phyloP scores from a whole-genome alignment of 1,284 basidiomycete genomes.

The Apiotrichum porosum region DNA sequence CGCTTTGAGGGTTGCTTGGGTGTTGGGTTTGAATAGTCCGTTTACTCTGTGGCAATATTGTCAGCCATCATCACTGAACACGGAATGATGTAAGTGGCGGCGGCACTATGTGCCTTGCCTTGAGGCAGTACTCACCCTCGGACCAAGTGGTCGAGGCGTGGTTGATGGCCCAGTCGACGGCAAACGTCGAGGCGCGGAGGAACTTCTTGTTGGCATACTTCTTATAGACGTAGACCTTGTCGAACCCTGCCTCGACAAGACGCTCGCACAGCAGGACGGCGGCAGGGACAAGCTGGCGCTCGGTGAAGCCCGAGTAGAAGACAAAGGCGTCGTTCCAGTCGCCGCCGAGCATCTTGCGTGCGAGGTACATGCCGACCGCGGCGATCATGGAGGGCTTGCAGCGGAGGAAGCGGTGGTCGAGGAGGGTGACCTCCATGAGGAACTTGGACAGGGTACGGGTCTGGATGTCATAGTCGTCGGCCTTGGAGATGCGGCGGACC shows the following conservation, averaged over 20 bases:
- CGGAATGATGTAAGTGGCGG: no score
- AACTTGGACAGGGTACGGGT: slow-evolving; percentile 97
- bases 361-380: slow-evolving; percentile 97
- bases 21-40: not conserved
- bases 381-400: slow-evolving; percentile 92
- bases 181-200: slow-evolving; percentile 66
- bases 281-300: slow-evolving; percentile 79
- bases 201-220: slow-evolving; percentile 98
- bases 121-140: slow-evolving; percentile 2
- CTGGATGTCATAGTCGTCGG: slow-evolving; percentile 98
- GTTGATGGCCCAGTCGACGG: slow-evolving; percentile 52
- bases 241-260: slow-evolving; percentile 73
- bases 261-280: slow-evolving; percentile 80
- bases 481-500: slow-evolving; percentile 98
- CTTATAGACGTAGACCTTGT: slow-evolving; percentile 82
- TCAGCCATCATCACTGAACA: no score
- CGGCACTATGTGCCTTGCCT: not conserved
- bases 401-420: slow-evolving; percentile 89
- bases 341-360: slow-evolving; percentile 83
- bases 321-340: slow-evolving; percentile 91
- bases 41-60: not conserved
- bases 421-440: slow-evolving; percentile 89
- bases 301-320: slow-evolving; percentile 88
- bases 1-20: no score
- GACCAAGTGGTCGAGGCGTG: slow-evolving; percentile 22